phyloP scores from a whole-genome alignment of 768 basidiomycete species.

The Strobilomyces echinocephalus region DNA sequence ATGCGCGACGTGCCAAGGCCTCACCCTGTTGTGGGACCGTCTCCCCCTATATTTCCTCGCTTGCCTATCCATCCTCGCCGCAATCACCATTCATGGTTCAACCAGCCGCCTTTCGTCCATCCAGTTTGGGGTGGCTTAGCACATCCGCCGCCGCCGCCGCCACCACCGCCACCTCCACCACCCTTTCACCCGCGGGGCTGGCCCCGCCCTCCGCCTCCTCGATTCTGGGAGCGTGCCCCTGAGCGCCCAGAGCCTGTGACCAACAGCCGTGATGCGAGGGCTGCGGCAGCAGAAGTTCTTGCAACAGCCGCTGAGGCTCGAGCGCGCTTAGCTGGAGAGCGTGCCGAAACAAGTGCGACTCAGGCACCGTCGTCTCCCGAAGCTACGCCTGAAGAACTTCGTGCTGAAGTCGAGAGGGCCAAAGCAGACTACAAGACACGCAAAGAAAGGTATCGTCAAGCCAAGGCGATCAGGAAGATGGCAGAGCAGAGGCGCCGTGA shows the following conservation, averaged over 20 bases:
- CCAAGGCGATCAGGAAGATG: conserved; percentile 47
- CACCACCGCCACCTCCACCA: conserved; percentile 8
- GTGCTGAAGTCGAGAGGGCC: conserved; percentile 53
- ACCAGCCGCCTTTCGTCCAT: conserved; percentile 8
- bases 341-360: background rate
- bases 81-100: conserved; percentile 25
- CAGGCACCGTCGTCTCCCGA: conserved; percentile 1
- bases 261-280: conserved; percentile 7
- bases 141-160: conserved; percentile 19
- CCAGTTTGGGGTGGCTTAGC: conserved; percentile 16
- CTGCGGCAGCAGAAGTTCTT: conserved; percentile 13
- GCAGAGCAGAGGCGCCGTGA: conserved; percentile 28
- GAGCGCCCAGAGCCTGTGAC: background rate
- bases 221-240: conserved; percentile 12
- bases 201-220: conserved; percentile 25
- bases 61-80: conserved; percentile 18
- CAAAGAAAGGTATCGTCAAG: conserved; percentile 64
- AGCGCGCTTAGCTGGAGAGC: conserved; percentile 5
- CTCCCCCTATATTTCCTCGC: conserved; percentile 15
- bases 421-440: conserved; percentile 63
- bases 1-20: conserved; percentile 5
- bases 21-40: conserved; percentile 7
- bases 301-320: conserved; percentile 17
- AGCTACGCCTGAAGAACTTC: conserved; percentile 23
- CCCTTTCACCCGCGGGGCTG: conserved; percentile 14